Base-by-base conservation (phyloP, 106 monocot species). In the Hemerocallis citrina region DNA sequence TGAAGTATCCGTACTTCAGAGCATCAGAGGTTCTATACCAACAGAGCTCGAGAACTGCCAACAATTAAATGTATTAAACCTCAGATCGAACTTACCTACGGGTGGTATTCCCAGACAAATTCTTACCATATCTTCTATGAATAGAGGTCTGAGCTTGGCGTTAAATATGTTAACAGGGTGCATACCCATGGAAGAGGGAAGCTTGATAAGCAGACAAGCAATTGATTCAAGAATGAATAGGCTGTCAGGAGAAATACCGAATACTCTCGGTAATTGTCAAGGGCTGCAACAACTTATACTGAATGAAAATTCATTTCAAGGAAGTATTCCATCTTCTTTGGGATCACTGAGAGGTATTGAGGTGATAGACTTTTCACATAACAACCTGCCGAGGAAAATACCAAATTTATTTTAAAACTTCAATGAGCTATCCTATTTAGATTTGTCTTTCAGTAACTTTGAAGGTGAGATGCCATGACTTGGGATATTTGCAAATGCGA, bases 381-480 rank as follows among this genome's bases (percentile, higher is more conserved):
- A n/a, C n/a, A n/a, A 68, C 16, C 43, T 68, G 6, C 39, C 22
- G 2, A 41, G 34, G 14, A 8, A 33, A 17, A 58, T 68, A 32
- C 58, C 68, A 16, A 42, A 19, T 4, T 58, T 59, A 4, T 14
- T 67, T 2, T 55, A 17, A n/a, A 13, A 21, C n/a, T 21, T 67
- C 43, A 29, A 7, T 16, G 0, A 3, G 6, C 42, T 67, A 7
- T 38, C 31, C 20, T 5, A 34, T 44, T 25, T 71, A 32, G 57
- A 67, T 43, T 43, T 56, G 4, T 73, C 78, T 10, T 77, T 41
- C 65, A 72, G 72, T 12, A 24, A 72, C 33, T 32, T 71, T 28
- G 59, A 59, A 22, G 68, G 59, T 10, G 10, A 59, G 48, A 36
- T 48, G 0, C 59, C 68, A 19, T 33, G 12, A 16, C 23, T 21